Base-by-base conservation (phyloP, 169 alveolate species). In the Babesia gibsoni region DNA sequence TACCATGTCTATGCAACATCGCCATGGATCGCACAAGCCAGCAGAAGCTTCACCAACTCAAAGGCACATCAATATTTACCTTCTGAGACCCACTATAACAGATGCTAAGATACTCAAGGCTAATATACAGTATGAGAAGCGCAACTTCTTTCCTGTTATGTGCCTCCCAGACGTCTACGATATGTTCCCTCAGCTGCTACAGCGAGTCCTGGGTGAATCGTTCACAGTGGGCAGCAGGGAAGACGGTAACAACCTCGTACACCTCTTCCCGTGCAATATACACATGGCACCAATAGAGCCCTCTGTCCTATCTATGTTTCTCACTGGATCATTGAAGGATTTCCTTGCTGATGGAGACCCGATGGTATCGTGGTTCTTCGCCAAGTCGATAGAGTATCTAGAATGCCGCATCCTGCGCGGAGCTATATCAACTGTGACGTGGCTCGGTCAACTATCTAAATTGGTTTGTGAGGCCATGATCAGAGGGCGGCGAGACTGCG, bases 231-330 rank as follows among this genome's bases (percentile, higher is more conserved):
- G 46, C 22, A 33, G 63, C 36, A 46, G 66, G 63, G 75, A 61
- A 12, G 20, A 35, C 18, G 67, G 67, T 8, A 73, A 37, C n/a
- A 36, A 56, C 18, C 25, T 73, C 33, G 78, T 73, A 22, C 77
- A 64, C n/a, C 67, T 77, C 12, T 77, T 23, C 45, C 16, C 27
- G 29, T 77, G 82, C 45, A 35, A 72, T 27, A 46, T 77, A 9
- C 82, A 77, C 32, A 77, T 77, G 82, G 75, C 72, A 16, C 86
- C 86, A 16, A 68, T 77, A 10, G 82, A 77, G 27, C 50, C 79
- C 8, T 61, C 52, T 25, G 72, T 58, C 8, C 61, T 77, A 20
- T 67, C 80, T 18, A 77, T 77, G 86, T 52, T 77, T 43, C 42
- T 77, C 45, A 20, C 73, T 12, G 36, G 41, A 16, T 58, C 72